Evolutionary conservation across 305 asterid genomes (phyloP), one percentile per base, ranked within the genome.

Genomic region (Fraxinus greggii): DNA sequence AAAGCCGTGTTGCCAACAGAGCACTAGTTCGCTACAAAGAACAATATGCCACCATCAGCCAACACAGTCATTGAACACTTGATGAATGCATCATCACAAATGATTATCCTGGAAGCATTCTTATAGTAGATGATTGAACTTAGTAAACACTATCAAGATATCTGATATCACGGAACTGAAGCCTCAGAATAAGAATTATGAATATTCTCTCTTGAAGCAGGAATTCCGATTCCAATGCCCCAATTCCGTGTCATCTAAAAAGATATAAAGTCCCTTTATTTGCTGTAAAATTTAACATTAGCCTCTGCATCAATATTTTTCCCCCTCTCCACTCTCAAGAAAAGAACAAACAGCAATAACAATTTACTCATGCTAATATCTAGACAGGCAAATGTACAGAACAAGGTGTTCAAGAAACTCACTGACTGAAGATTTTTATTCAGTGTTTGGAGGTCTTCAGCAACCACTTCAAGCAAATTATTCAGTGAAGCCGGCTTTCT

Each of bases 401-500:
- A 32, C 76, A 72, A 32, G 76, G 76, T 2, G 38, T 51, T 28
- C 19, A 75, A 28, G 28, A 7, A 61, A 89, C 92, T 89, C 78
- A 89, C 92, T 38, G 89, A 82, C 69, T 84, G 84, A 29, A 89
- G 82, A 81, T 87, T 89, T 51, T 87, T 89, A 81, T 87, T 87
- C 82, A 89, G 82, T 19, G 83, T 86, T 48, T 80, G 85, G 73
- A 89, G 92, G 85, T 89, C 92, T 82, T 87, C 90, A 65, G 89
- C 87, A 81, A 89, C 90, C 73, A 81, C 80, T 77, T 87, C 90
- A 86, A 89, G 87, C 88, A 89, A 81, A 35, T 79, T 81, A 29
- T 83, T 40, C 76, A 85, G 79, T 80, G 84, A 80, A 80, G 83
- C 73, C 48, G 88, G 84, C 32, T 69, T 45, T 17, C 10, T 69